Evolutionary conservation across 805 yeast genomes (phyloP).

Genomic region (Starmerella bombi): DNA sequence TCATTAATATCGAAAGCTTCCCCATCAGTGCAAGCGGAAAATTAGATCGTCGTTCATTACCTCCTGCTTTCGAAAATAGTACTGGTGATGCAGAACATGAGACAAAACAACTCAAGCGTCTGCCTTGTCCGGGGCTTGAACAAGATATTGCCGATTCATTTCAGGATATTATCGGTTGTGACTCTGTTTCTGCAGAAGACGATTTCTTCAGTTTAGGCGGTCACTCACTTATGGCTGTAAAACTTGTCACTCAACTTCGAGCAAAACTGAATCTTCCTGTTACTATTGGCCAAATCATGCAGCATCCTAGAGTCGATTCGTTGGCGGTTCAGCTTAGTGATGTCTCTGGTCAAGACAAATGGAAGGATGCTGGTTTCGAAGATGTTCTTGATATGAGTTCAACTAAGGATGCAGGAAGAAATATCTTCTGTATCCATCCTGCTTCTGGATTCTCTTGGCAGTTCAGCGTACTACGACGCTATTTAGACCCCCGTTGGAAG

Average conservation of each 20-base stretch:
- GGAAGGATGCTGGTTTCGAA: conserved; percentile 13
- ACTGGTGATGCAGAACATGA: not conserved
- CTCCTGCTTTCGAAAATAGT: conserved; percentile 1
- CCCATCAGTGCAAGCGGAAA: conserved; percentile 96
- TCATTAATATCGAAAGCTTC: conserved; percentile 69
- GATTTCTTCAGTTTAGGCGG: conserved; percentile 95
- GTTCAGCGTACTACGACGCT: conserved; percentile 13
- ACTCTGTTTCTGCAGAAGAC: conserved; percentile 31
- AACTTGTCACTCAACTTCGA: conserved; percentile 6
- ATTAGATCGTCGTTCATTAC: conserved; percentile 83
- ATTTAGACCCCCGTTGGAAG: conserved; percentile 11
- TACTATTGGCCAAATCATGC: conserved; percentile 15
- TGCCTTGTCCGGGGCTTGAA: conserved; percentile 5
- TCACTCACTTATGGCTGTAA: conserved; percentile 72
- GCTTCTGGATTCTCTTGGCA: conserved; percentile 17
- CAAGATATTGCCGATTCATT: conserved; percentile 5
- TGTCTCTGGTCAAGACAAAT: not conserved
- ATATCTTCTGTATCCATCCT: conserved; percentile 12
- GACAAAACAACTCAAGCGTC: not conserved
- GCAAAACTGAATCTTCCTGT: conserved; percentile 5
- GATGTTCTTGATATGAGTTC: conserved; percentile 1
- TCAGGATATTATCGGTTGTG: conserved; percentile 2
- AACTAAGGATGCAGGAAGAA: not conserved
- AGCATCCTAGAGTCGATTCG: conserved; percentile 6
- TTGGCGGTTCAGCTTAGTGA: conserved; percentile 7